A percentile compares a stretch with the other conserved stretches of the same genome.
Evolutionary conservation across 441 rosid species (phyloP).

Genomic region (Pelargonium citronellum): DNA sequence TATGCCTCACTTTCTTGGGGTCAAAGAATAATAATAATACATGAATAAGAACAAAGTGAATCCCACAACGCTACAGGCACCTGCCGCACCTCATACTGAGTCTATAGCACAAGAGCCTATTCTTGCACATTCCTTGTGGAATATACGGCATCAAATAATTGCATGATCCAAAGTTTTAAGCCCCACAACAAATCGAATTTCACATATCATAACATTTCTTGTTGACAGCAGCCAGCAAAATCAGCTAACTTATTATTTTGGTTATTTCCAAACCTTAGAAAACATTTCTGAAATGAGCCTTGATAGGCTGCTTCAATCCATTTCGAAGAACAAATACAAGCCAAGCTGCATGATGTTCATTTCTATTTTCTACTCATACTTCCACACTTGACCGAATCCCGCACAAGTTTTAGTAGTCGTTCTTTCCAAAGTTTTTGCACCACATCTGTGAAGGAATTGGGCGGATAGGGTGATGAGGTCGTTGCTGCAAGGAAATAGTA

Average conservation of each 20-base stretch:
- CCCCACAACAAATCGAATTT: neutral
- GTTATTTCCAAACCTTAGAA: slow-evolving; percentile 16
- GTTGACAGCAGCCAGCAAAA: neutral
- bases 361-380: slow-evolving; percentile 15
- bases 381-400: slow-evolving; percentile 11
- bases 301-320: slow-evolving; percentile 25
- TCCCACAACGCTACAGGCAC: no score
- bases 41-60: neutral
- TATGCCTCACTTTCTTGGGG: neutral
- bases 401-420: slow-evolving; percentile 50
- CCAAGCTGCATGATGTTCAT: slow-evolving; percentile 18
- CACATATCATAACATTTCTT: neutral
- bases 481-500: slow-evolving; percentile 60
- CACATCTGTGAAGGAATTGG: slow-evolving; percentile 97
- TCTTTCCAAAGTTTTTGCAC: slow-evolving; percentile 97
- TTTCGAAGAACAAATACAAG: slow-evolving; percentile 25
- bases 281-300: slow-evolving; percentile 16
- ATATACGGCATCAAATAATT: neutral
- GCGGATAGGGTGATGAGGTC: slow-evolving; percentile 87
- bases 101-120: no score
- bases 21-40: neutral
- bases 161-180: no score
- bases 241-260: slow-evolving; percentile 21
- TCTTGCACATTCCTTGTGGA: neutral
- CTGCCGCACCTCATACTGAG: no score